Percentiles rank a stretch among this genome's conserved stretches.
These are phyloP conservation scores for Stentor coeruleus DNA, from an alignment of 73 alveolate genomes.

Conservation along the genomic window DNA sequence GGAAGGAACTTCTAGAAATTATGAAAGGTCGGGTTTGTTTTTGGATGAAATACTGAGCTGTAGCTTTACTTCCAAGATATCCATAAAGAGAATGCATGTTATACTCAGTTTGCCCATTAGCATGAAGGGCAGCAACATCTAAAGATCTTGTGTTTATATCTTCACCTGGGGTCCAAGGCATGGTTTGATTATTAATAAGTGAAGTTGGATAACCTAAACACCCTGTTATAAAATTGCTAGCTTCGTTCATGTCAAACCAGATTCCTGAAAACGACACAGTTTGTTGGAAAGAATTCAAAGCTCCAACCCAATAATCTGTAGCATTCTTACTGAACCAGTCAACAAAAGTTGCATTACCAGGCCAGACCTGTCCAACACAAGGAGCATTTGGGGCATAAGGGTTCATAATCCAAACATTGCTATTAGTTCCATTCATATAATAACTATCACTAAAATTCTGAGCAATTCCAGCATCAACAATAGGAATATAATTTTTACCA, in stretches of 20 bases:
- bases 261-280: conserved; percentile 69
- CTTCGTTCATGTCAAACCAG: conserved; percentile 91
- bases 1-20: conserved; percentile 75
- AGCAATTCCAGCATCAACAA: conserved; percentile 87
- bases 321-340: conserved; percentile 72
- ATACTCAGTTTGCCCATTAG: conserved; percentile 35
- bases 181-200: conserved; percentile 18
- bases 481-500: conserved; percentile 75
- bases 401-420: conserved; percentile 28
- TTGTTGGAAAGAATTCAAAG: conserved; percentile 11
- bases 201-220: conserved; percentile 40
- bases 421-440: conserved; percentile 32
- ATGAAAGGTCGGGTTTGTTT: conserved; percentile 73
- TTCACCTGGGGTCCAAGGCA: background rate
- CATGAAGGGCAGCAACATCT: conserved; percentile 38
- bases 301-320: conserved; percentile 70
- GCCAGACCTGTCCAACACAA: conserved; percentile 80
- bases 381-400: conserved; percentile 33
- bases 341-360: conserved; percentile 83
- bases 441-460: conserved; percentile 34
- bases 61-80: conserved; percentile 50
- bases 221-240: conserved; percentile 51
- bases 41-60: conserved; percentile 50
- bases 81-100: conserved; percentile 69
- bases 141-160: conserved; percentile 30